Conservation (phyloP, 2,329 filamentous ascomycete genomes). For the Mollisia scopiformis region DNA sequence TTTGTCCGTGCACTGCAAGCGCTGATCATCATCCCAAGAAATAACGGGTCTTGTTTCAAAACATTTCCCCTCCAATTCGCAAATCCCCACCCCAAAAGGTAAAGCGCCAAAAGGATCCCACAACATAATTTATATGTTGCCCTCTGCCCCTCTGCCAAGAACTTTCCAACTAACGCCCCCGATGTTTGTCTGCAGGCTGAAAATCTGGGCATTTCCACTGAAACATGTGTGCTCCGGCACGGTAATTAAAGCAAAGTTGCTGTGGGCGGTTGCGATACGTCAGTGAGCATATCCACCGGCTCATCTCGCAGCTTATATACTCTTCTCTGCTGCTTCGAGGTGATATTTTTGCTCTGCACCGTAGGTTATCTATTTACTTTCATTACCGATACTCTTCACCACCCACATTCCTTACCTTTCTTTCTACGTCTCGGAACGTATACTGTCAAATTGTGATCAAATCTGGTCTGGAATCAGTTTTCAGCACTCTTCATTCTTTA, state of each 20-base stretch:
- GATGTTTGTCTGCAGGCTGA: neutral
- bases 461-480: conserved; percentile 13
- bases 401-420: neutral
- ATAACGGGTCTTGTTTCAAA: conserved; percentile 7
- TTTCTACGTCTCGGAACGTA: conserved; percentile 10
- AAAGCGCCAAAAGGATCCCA: too few relatives aligned
- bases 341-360: conserved; percentile 4
- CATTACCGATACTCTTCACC: conserved; percentile 3
- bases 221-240: neutral
- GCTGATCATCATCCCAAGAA: conserved; percentile 2
- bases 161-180: neutral
- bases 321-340: neutral
- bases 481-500: conserved; percentile 6
- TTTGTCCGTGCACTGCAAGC: neutral
- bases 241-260: neutral
- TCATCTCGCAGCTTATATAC: conserved; percentile 5
- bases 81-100: neutral
- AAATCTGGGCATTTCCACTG: neutral
- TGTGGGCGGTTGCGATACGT: neutral
- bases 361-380: conserved; percentile 9
- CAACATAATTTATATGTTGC: conserved; percentile 1
- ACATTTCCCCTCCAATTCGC: neutral
- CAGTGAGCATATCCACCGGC: neutral
- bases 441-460: conserved; percentile 7
- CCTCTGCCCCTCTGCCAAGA: neutral